Conservation (phyloP, 208 protist species). For the Leishmania turanica region DNA sequence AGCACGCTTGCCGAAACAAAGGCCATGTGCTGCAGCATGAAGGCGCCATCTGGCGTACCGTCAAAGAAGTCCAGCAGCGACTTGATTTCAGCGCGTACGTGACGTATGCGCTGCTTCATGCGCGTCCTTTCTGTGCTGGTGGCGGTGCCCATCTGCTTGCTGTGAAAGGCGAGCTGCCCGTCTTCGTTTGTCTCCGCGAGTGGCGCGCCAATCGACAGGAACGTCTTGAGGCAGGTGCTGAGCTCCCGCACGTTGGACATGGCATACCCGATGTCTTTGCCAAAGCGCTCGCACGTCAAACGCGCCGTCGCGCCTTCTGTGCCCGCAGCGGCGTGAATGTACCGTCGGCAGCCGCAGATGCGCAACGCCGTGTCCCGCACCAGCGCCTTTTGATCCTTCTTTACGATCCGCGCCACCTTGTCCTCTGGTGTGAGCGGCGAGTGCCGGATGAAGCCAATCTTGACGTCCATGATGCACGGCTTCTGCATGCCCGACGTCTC, state of each 20-base stretch:
- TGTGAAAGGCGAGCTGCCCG: slow-evolving; percentile 12
- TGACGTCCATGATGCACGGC: slow-evolving; percentile 77
- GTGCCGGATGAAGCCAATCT: slow-evolving; percentile 73
- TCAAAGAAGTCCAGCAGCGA: slow-evolving; percentile 63
- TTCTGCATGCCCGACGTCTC: slow-evolving; percentile 39
- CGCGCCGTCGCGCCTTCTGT: background rate
- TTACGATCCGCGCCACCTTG: slow-evolving; percentile 54
- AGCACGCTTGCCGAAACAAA: slow-evolving; percentile 80
- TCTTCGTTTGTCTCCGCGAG: slow-evolving; percentile 10
- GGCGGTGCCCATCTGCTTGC: background rate
- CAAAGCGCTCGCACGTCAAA: slow-evolving; percentile 28
- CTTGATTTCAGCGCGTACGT: slow-evolving; percentile 24
- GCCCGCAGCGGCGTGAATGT: background rate
- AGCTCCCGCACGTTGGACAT: slow-evolving; percentile 38
- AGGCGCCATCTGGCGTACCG: slow-evolving; percentile 43
- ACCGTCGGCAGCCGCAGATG: slow-evolving; percentile 56
- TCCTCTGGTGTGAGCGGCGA: slow-evolving; percentile 60
- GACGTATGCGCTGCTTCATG: slow-evolving; percentile 20
- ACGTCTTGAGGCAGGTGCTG: slow-evolving; percentile 30
- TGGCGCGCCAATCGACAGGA: slow-evolving; percentile 42
- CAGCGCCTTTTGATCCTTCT: slow-evolving; percentile 46
- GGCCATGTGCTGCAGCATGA: slow-evolving; percentile 52
- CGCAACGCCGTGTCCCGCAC: slow-evolving; percentile 51
- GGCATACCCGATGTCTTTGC: slow-evolving; percentile 56
- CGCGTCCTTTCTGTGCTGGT: background rate